Conservation (phyloP, 1,139 yeast species). For the Suzukiozyma palmioleophila region DNA sequence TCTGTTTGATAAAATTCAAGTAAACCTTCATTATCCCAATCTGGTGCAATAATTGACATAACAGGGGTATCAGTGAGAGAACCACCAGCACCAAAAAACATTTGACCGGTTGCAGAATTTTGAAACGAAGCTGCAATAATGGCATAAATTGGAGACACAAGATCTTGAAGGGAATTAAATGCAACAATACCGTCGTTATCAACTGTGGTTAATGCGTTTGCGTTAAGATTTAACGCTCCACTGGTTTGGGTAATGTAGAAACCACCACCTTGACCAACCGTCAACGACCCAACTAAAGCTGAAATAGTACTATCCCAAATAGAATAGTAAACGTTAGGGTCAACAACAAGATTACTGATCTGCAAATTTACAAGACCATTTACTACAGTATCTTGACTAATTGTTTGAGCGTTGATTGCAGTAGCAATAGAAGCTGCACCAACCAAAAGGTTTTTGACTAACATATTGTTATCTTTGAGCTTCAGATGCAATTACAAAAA, state of each 20-base stretch:
- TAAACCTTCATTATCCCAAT: constrained; percentile 23
- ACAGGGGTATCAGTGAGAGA: constrained; percentile 7
- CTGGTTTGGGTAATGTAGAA: constrained; percentile 15
- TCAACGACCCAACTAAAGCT: constrained; percentile 19
- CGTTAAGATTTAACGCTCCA: not conserved
- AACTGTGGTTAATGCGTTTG: constrained; percentile 11
- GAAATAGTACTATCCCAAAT: constrained; percentile 25
- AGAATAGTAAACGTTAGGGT: constrained; percentile 31
- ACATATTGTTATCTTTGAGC: not conserved
- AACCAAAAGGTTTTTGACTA: not conserved
- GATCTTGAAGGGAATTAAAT: constrained; percentile 16
- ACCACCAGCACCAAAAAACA: constrained; percentile 25
- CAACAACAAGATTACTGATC: constrained; percentile 23
- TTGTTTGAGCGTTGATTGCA: too few species aligned
- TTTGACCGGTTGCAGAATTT: constrained; percentile 20
- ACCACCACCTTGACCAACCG: constrained; percentile 18
- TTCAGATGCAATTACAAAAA: too few species aligned
- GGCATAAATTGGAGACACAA: constrained; percentile 16
- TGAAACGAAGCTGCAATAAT: constrained; percentile 17
- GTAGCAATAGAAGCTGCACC: not conserved
- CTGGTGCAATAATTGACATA: constrained; percentile 15
- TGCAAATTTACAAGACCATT: constrained; percentile 16
- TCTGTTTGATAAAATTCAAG: constrained; percentile 16
- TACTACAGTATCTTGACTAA: not conserved
- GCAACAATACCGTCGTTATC: constrained; percentile 20